These are phyloP conservation scores for Fusarium sp. DNA, from an alignment of 2,329 filamentous ascomycete species.

Conservation along the genomic window DNA sequence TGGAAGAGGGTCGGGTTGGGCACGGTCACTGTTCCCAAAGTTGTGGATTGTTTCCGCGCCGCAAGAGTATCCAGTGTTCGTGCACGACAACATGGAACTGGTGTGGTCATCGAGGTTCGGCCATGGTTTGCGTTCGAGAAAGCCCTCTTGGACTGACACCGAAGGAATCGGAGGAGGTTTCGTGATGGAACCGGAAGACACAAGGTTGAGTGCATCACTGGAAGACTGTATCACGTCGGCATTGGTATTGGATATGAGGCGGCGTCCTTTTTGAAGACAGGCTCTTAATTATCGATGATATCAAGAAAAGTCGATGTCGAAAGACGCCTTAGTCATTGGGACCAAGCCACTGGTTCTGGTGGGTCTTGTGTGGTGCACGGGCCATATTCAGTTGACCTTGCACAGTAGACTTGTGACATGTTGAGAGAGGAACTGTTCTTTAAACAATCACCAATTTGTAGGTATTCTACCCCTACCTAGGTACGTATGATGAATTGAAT, in stretches of 20 bases:
- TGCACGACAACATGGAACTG: constrained; percentile 31
- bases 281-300: constrained; percentile 23
- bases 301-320: constrained; percentile 32
- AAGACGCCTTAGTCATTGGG: constrained; percentile 28
- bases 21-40: constrained; percentile 19
- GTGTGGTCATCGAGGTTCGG: constrained; percentile 22
- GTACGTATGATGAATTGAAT: background rate
- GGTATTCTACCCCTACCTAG: background rate
- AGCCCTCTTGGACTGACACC: constrained; percentile 71
- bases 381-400: constrained; percentile 1
- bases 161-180: constrained; percentile 76
- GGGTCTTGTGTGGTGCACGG: constrained; percentile 14
- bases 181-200: constrained; percentile 60
- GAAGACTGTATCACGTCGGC: constrained; percentile 22
- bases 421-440: background rate
- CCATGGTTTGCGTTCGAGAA: constrained; percentile 59
- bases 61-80: constrained; percentile 17
- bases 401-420: too few species aligned
- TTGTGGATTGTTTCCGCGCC: constrained; percentile 21
- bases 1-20: constrained; percentile 46
- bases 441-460: background rate
- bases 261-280: background rate
- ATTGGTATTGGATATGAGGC: constrained; percentile 22
- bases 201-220: constrained; percentile 57
- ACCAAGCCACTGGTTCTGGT: constrained; percentile 20